A percentile compares a stretch with the other conserved stretches of the same genome.
These are phyloP conservation scores for Blastomyces percursus DNA, from an alignment of 2,329 filamentous ascomycete species.

Conservation along the genomic window DNA sequence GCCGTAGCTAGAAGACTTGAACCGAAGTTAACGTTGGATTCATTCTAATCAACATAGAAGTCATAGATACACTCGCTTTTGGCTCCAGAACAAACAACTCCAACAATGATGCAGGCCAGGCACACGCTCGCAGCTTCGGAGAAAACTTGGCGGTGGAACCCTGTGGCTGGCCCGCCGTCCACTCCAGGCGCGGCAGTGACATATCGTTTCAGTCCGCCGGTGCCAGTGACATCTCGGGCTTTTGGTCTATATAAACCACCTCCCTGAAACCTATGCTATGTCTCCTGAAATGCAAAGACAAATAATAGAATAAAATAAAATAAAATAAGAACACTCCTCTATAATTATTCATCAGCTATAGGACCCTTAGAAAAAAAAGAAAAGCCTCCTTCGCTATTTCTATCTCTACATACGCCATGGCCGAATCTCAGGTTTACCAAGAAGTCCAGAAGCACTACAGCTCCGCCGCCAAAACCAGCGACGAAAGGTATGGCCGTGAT, in stretches of 20 bases:
- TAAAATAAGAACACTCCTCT: background rate
- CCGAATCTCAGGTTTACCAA: conserved; percentile 13
- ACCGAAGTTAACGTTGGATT: too few relatives aligned
- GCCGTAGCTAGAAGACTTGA: too few relatives aligned
- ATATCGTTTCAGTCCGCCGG: background rate
- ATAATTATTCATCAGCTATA: background rate
- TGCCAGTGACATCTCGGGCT: background rate
- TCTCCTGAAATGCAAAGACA: background rate
- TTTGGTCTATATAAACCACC: background rate
- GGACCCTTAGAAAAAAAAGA: background rate
- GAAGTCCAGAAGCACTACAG: conserved; percentile 16
- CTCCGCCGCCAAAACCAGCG: conserved; percentile 21
- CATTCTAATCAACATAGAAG: too few relatives aligned
- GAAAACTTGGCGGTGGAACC: background rate
- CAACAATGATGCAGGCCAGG: too few relatives aligned
- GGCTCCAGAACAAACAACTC: too few relatives aligned
- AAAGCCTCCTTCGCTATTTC: background rate
- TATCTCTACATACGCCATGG: conserved; percentile 6
- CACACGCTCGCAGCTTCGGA: background rate
- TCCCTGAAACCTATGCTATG: too few relatives aligned
- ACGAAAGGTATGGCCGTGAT: conserved; percentile 28
- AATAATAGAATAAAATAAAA: background rate
- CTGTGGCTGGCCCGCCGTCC: background rate
- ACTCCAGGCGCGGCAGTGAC: background rate
- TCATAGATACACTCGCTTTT: too few relatives aligned